A percentile compares a stretch with the other conserved stretches of the same genome.
These are phyloP conservation scores for Silene latifolia DNA, from an alignment of 148 eudicot genomes.

Conservation along the genomic window DNA sequence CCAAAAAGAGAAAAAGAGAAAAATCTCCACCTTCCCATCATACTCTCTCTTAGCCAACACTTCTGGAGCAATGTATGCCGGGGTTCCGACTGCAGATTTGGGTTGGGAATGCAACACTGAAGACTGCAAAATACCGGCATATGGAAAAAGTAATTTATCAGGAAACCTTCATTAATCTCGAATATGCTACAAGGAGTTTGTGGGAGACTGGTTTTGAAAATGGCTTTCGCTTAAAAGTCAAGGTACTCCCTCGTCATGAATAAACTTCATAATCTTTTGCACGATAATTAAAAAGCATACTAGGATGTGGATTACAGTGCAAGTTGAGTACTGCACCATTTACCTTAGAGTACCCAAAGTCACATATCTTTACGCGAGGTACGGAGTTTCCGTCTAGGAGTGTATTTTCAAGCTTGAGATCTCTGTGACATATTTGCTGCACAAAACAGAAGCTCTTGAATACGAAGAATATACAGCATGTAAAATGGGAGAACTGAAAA, in stretches of 20 bases:
- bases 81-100: constrained; percentile 91
- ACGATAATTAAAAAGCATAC: too few relatives aligned
- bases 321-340: background rate
- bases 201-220: background rate
- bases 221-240: background rate
- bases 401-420: constrained; percentile 85
- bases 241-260: too few relatives aligned
- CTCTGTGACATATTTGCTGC: constrained; percentile 93
- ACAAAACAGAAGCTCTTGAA: constrained; percentile 10
- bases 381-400: constrained; percentile 83
- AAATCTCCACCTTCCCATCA: constrained; percentile 61
- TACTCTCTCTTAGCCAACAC: constrained; percentile 76
- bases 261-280: too few relatives aligned
- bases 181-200: constrained; percentile 34
- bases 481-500: background rate
- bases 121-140: constrained; percentile 42
- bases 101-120: constrained; percentile 88
- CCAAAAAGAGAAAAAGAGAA: background rate
- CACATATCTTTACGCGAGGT: constrained; percentile 85
- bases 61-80: constrained; percentile 93
- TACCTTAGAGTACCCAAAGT: constrained; percentile 96
- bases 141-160: background rate
- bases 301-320: too few relatives aligned
- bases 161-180: background rate
- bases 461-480: background rate